These are phyloP conservation scores for Dianthus caryophyllus DNA, from an alignment of 148 eudicot species.

Conservation along the genomic window DNA sequence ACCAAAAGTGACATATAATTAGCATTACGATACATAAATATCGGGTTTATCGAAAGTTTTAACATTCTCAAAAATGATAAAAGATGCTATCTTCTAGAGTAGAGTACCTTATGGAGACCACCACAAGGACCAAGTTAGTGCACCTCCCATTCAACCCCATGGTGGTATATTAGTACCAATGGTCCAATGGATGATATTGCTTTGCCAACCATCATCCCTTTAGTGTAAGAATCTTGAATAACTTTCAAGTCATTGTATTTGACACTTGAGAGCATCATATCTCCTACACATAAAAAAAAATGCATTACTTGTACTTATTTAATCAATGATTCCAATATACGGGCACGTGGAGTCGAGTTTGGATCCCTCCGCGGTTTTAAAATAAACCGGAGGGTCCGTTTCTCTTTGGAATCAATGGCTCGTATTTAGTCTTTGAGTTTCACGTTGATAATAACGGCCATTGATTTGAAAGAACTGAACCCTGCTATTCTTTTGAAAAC, in stretches of 20 bases:
- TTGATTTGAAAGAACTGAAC: too few species aligned
- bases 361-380: too few species aligned
- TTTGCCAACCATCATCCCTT: conserved; percentile 23
- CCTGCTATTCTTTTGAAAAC: too few species aligned
- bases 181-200: not conserved
- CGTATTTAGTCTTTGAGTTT: too few species aligned
- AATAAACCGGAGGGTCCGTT: too few species aligned
- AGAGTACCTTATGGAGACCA: conserved; percentile 10
- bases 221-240: conserved; percentile 18
- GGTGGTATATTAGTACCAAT: not conserved
- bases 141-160: conserved; percentile 6
- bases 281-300: not conserved
- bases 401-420: too few species aligned
- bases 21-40: not conserved
- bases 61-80: not conserved
- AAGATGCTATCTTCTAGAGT: not conserved
- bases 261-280: conserved; percentile 19
- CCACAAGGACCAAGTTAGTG: not conserved
- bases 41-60: not conserved
- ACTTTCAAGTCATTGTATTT: conserved; percentile 4
- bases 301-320: not conserved
- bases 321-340: not conserved
- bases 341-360: too few species aligned
- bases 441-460: too few species aligned
- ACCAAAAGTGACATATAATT: not conserved